These are phyloP conservation scores for Dictyostelium brefeldianum DNA, from an alignment of 78 protist genomes.

Conservation along the genomic window DNA sequence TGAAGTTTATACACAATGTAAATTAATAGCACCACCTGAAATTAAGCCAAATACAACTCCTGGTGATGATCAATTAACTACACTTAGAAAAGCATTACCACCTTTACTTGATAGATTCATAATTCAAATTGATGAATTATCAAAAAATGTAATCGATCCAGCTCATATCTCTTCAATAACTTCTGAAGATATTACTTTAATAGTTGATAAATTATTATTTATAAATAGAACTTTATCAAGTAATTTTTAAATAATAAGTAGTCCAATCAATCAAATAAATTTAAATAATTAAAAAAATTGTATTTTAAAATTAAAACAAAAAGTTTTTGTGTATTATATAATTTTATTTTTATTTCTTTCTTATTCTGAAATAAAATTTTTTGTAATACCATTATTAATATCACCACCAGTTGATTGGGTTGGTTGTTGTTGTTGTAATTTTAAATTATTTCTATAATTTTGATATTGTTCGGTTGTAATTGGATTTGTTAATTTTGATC, in stretches of 20 bases:
- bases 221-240: conserved; percentile 49
- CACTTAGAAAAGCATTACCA: conserved; percentile 44
- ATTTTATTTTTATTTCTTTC: neutral
- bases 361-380: too few species aligned
- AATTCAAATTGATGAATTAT: conserved; percentile 17
- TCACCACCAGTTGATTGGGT: neutral
- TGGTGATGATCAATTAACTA: conserved; percentile 42
- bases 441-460: neutral
- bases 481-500: conserved; percentile 41
- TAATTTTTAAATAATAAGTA: too few species aligned
- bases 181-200: conserved; percentile 21
- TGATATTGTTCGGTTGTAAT: conserved; percentile 52
- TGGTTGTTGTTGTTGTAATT: neutral
- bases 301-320: too few species aligned
- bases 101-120: conserved; percentile 47
- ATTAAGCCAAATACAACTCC: neutral
- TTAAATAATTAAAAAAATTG: too few species aligned
- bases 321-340: neutral
- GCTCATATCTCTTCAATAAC: neutral
- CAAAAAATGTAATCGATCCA: neutral
- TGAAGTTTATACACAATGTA: conserved; percentile 39
- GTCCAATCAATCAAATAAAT: too few species aligned
- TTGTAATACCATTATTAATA: too few species aligned
- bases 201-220: conserved; percentile 54
- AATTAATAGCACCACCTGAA: conserved; percentile 26